Conservation (phyloP, 352 stramenopile genomes). For the Pythium apleroticum region DNA sequence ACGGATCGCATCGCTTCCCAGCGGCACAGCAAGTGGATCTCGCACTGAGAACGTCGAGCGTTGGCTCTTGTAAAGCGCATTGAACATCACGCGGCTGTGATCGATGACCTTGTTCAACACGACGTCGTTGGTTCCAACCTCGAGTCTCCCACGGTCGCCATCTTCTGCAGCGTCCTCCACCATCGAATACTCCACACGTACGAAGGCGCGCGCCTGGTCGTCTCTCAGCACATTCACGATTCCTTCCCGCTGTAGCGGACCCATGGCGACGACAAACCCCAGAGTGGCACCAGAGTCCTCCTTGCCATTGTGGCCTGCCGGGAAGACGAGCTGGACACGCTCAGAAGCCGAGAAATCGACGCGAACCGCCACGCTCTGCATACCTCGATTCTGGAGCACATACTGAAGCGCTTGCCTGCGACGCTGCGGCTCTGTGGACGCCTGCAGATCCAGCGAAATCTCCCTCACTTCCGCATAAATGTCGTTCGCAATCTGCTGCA, state of each 20-base stretch:
- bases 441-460: conserved; percentile 2
- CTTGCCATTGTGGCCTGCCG: not conserved
- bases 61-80: not conserved
- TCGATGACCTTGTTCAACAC: conserved; percentile 4
- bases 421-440: not conserved
- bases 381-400: conserved; percentile 40
- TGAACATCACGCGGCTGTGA: conserved; percentile 5
- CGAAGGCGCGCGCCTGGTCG: conserved; percentile 34
- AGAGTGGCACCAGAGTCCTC: not conserved
- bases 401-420: conserved; percentile 38
- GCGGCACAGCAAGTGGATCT: not conserved
- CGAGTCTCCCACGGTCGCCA: not conserved
- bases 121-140: not conserved
- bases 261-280: conserved; percentile 31
- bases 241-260: conserved; percentile 38
- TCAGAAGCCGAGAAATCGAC: conserved; percentile 45
- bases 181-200: conserved; percentile 42
- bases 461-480: conserved; percentile 36
- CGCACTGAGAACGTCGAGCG: not conserved
- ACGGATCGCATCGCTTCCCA: not conserved
- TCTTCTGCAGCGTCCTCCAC: not conserved
- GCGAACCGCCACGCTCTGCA: conserved; percentile 36
- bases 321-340: conserved; percentile 36
- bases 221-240: conserved; percentile 35
- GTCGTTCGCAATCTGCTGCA: conserved; percentile 28